Percentiles rank a stretch among this genome's conserved stretches.
Evolutionary conservation across 2,329 filamentous ascomycete genomes (phyloP).

Genomic region (Clonostachys rosea): DNA sequence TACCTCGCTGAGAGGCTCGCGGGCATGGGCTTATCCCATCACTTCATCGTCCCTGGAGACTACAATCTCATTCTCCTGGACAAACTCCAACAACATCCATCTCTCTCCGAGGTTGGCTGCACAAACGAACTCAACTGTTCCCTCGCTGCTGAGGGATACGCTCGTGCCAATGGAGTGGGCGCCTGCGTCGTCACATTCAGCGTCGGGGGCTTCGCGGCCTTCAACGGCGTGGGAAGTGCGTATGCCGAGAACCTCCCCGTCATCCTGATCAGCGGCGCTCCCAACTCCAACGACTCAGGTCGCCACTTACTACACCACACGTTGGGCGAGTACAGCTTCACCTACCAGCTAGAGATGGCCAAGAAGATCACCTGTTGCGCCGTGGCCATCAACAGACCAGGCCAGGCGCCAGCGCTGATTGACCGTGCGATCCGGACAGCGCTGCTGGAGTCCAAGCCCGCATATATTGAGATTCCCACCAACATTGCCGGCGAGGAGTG

Average conservation of each 20-base stretch:
- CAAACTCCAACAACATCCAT: background rate
- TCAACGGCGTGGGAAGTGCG: slow-evolving; percentile 5
- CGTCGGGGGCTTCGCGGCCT: slow-evolving; percentile 7
- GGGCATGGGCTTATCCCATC: background rate
- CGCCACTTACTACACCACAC: slow-evolving; percentile 18
- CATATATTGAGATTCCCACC: slow-evolving; percentile 1
- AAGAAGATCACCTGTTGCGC: slow-evolving; percentile 21
- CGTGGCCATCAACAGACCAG: slow-evolving; percentile 14
- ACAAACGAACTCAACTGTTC: slow-evolving; percentile 5
- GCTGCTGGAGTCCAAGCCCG: slow-evolving; percentile 1
- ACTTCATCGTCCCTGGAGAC: background rate
- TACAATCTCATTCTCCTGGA: background rate
- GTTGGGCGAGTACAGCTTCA: slow-evolving; percentile 15
- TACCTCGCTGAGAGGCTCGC: slow-evolving; percentile 3
- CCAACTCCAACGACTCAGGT: slow-evolving; percentile 3
- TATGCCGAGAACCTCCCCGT: slow-evolving; percentile 6
- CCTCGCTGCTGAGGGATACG: slow-evolving; percentile 4
- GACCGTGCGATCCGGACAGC: slow-evolving; percentile 4
- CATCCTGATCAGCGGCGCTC: slow-evolving; percentile 6
- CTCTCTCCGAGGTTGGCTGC: slow-evolving; percentile 1
- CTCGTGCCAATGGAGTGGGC: slow-evolving; percentile 1
- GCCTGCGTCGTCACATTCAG: slow-evolving; percentile 7
- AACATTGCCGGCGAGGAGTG: slow-evolving; percentile 1
- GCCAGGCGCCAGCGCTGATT: slow-evolving; percentile 12
- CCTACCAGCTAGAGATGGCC: slow-evolving; percentile 21